Evolutionary conservation across 441 rosid species (phyloP), one percentile per base, ranked within the genome.

Genomic region (Euphorbia schlechtendalii): DNA sequence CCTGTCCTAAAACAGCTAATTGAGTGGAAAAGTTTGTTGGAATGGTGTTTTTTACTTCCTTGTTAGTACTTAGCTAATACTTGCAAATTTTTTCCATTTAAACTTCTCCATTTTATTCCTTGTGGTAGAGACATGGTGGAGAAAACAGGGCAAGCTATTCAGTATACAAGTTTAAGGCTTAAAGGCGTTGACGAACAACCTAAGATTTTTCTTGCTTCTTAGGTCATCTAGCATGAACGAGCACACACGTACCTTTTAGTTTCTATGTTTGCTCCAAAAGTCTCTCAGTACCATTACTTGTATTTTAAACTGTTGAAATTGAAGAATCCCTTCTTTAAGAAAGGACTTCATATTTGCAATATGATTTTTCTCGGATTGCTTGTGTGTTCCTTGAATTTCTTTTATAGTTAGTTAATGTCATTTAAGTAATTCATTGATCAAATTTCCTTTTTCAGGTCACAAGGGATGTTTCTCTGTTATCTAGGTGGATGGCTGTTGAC

Each of bases 401-500:
- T 62, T 41, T 53, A 5, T 22, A 56, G 49, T 28, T 40, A 38
- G 12, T 65, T 69, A 56, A 41, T 40, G 17, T 52, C 30, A 48
- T 46, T 62, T 22, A 48, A n/a, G 20, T 60, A 53, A 68, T 63
- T 30, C 15, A 51, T 64, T 54, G 63, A 28, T 56, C 22, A 14
- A 45, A 58, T 28, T 71, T 54, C 53, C 56, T 78, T 57, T 78
- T 81, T 74, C 90, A 92, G 98, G 96, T 92, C 52, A 89, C 96
- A 43, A 86, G 84, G 76, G 96, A 89, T 77, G 96, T 92, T 51
- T 86, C 96, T 61, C 90, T 92, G 56, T 80, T 92, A 74, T 92
- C 98, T 69, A 89, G 98, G 81, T 92, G 98, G 98, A 92, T 92
- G 98, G 86, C 96, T 62, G 78, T 89, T 73, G 98, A 92, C 81